A percentile compares a stretch with the other conserved stretches of the same genome.
phyloP scores from a whole-genome alignment of 2,329 filamentous ascomycete species.

The Penicillium capsulatum region DNA sequence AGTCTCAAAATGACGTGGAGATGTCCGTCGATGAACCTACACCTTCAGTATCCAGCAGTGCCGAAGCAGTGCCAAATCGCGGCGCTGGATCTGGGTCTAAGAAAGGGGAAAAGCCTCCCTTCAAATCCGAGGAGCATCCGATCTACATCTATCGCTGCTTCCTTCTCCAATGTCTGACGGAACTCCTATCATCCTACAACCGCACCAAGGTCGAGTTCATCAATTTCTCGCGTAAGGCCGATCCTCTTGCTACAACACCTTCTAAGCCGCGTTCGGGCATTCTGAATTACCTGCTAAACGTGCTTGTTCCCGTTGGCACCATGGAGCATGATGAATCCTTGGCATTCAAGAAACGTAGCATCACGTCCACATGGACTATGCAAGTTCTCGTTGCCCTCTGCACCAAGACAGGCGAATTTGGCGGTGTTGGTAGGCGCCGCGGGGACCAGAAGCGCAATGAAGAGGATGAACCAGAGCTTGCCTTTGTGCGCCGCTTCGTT shows the following conservation, averaged over 20 bases:
- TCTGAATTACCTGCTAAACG: constrained; percentile 86
- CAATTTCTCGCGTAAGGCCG: constrained; percentile 92
- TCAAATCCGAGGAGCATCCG: constrained; percentile 88
- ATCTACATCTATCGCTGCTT: constrained; percentile 98
- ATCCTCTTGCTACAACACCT: constrained; percentile 76
- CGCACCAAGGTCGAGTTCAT: constrained; percentile 97
- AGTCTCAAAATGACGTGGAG: constrained; percentile 46
- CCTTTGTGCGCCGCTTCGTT: constrained; percentile 92
- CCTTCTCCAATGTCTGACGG: constrained; percentile 83
- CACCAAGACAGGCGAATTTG: constrained; percentile 77
- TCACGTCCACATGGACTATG: constrained; percentile 81
- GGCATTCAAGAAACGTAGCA: constrained; percentile 73
- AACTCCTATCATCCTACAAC: constrained; percentile 87
- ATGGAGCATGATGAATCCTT: constrained; percentile 70
- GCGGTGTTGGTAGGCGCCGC: constrained; percentile 56
- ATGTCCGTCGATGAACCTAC: constrained; percentile 44
- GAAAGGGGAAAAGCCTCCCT: constrained; percentile 66
- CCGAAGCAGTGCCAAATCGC: constrained; percentile 26
- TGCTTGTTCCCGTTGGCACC: constrained; percentile 64
- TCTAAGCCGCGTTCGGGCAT: constrained; percentile 91
- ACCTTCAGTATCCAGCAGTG: constrained; percentile 29
- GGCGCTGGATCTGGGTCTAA: constrained; percentile 44
- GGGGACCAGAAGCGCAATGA: constrained; percentile 33
- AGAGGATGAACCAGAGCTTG: constrained; percentile 51
- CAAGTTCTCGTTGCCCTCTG: constrained; percentile 82